Evolutionary conservation across 768 basidiomycete species (phyloP).

Genomic region (Boletus bicolor): DNA sequence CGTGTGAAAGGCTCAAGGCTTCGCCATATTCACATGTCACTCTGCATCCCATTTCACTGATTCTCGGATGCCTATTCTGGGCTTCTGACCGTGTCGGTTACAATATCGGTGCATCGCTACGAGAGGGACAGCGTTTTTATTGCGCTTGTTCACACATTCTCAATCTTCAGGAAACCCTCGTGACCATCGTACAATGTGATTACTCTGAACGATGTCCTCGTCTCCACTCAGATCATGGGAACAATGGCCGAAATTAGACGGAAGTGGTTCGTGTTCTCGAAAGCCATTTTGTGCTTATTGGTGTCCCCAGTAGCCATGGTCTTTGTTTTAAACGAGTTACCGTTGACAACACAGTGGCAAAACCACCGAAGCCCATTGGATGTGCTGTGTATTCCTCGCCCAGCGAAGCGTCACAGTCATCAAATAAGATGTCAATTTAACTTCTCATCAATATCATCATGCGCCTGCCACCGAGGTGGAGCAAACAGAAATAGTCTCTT

Average conservation of each 20-base stretch:
- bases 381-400: too few species aligned
- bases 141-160: neutral
- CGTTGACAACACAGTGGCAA: too few species aligned
- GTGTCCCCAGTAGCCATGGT: neutral
- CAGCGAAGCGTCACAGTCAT: neutral
- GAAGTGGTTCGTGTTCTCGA: neutral
- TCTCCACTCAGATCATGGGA: neutral
- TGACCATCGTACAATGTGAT: neutral
- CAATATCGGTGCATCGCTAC: too few species aligned
- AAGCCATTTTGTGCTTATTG: neutral
- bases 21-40: neutral
- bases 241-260: neutral
- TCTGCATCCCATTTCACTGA: neutral
- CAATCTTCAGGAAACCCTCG: neutral
- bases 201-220: neutral
- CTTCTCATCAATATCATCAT: neutral
- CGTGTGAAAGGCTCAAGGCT: neutral
- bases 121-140: neutral
- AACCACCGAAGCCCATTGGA: too few species aligned
- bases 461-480: neutral
- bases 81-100: neutral
- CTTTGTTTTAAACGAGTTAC: neutral
- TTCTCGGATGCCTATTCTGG: neutral
- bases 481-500: neutral
- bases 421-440: too few species aligned